Conservation (phyloP, 768 basidiomycete genomes). For the Lentinula sp. region DNA sequence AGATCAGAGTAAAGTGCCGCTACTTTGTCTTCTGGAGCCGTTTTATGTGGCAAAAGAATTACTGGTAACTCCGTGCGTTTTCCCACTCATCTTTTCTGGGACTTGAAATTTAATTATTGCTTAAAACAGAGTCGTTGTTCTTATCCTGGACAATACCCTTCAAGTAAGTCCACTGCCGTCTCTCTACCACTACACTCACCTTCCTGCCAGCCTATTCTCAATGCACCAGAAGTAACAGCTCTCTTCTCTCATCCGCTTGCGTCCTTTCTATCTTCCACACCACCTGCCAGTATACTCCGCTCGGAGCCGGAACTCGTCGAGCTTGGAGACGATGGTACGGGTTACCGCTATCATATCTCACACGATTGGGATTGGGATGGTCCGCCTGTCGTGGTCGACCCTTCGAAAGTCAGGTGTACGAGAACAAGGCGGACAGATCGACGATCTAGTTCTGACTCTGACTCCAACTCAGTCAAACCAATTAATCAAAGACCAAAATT, state of each 20-base stretch:
- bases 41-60: conserved; percentile 67
- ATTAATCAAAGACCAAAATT: conserved; percentile 23
- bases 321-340: not conserved
- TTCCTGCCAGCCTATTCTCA: conserved; percentile 63
- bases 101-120: not conserved
- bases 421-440: not conserved
- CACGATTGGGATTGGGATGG: conserved; percentile 46
- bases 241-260: conserved; percentile 83
- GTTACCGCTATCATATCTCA: conserved; percentile 54
- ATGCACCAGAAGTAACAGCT: conserved; percentile 68
- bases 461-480: not conserved
- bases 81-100: not conserved
- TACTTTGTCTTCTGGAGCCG: conserved; percentile 75
- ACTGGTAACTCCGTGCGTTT: conserved; percentile 78
- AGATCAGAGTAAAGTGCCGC: conserved; percentile 62
- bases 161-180: conserved; percentile 35
- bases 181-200: not conserved
- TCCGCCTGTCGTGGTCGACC: conserved; percentile 12
- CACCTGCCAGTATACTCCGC: conserved; percentile 26
- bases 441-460: not conserved
- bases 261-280: conserved; percentile 59
- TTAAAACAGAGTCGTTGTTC: conserved; percentile 65
- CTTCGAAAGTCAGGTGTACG: not conserved
- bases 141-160: conserved; percentile 75
- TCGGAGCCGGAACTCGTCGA: conserved; percentile 52